Base-by-base conservation (phyloP, 495 filamentous ascomycete genomes). In the Saxophila tyrrhenica region DNA sequence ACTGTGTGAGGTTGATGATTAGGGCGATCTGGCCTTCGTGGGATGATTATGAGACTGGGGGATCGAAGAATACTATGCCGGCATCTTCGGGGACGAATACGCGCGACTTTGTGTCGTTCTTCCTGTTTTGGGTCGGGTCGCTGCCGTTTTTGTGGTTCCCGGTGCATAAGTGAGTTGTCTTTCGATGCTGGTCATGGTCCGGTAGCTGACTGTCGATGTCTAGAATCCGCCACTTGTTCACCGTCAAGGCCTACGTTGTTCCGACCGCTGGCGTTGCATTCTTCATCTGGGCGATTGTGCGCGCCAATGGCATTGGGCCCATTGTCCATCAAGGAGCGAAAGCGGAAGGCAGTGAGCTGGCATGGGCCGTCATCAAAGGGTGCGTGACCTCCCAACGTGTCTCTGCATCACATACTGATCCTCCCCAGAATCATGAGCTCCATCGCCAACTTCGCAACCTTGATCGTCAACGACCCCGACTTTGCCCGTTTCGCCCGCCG, bases 371-470 rank as follows among this genome's bases (percentile, higher is more conserved):
- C 42, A 76, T 96, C 25, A 83, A 81, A 51, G 86, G 41, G 41
- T 44, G 17, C 15, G 41, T 44, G 41, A 17, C 7, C 41, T 9
- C n/a, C 41, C 84, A 35, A 13, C 7, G 13, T 35, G 13, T 35
- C 29, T 7, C n/a, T n/a, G n/a, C n/a, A n/a, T n/a, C n/a, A n/a
- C n/a, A n/a, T n/a, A n/a, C n/a, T n/a, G n/a, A n/a, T 44, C n/a
- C 17, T 25, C 21, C 20, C 3, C 21, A 25, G 49, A 24, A 79
- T 94, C 68, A 94, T 95, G 89, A 81, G 74, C 42, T 83, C 85
- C 21, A 89, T 96, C 62, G 89, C 87, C 52, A 96, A 96, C 71
- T 95, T 95, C 62, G 88, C 90, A 1, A 89, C 90, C 0, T 74
- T 95, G 32, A 84, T 87, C 60, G 81, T 86, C 52, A 70, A 72